phyloP scores from a whole-genome alignment of 345 rosid species.

The Passiflora organensis region DNA sequence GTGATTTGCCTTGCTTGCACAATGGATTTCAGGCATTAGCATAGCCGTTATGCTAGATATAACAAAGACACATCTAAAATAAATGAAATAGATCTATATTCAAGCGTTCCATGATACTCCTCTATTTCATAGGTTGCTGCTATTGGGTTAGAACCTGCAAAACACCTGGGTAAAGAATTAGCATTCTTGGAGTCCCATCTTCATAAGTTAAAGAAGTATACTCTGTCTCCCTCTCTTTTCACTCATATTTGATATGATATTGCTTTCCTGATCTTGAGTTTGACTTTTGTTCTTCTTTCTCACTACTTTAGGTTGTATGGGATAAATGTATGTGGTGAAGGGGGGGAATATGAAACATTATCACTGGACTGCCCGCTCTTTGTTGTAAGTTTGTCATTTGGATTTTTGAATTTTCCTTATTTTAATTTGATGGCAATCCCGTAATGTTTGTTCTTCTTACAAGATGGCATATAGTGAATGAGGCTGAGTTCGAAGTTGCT shows the following conservation, averaged over 20 bases:
- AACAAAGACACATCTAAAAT: no score
- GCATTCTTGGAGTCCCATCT: conserved; percentile 60
- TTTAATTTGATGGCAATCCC: neutral
- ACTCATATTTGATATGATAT: neutral
- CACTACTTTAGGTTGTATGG: conserved; percentile 62
- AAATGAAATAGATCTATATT: neutral
- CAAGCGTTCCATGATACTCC: neutral
- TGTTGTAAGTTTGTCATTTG: conserved; percentile 39
- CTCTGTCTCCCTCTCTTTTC: neutral
- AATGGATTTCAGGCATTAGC: no score
- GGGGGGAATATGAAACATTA: conserved; percentile 94
- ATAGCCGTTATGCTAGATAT: no score
- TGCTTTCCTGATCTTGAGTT: neutral
- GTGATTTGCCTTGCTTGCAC: no score
- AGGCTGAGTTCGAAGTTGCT: neutral
- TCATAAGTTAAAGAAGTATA: conserved; percentile 85
- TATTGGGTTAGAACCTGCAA: conserved; percentile 80
- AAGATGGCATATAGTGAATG: neutral
- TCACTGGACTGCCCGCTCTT: conserved; percentile 97
- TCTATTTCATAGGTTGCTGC: conserved; percentile 69
- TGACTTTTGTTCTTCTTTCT: conserved; percentile 7
- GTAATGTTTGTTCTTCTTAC: neutral
- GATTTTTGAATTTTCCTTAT: neutral
- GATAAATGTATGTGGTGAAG: conserved; percentile 94
- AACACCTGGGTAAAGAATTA: conserved; percentile 88